phyloP scores from a whole-genome alignment of 202 grass and related monocot genomes.

The Zoysia matrella region DNA sequence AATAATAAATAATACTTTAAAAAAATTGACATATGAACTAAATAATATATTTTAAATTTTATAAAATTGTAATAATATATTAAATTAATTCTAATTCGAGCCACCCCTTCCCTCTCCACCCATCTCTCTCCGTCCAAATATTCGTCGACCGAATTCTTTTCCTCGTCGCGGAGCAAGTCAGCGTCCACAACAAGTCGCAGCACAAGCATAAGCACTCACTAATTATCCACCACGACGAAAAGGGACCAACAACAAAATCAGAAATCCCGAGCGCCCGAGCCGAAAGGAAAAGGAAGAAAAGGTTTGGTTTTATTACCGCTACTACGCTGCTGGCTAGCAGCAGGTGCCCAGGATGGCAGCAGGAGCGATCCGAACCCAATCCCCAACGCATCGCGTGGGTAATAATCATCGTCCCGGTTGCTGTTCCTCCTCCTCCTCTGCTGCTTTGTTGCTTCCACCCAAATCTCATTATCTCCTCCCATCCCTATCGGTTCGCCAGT shows the following conservation, averaged over 20 bases:
- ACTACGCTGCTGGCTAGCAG: too few species aligned
- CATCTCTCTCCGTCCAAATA: conserved; percentile 16
- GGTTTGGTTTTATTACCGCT: conserved; percentile 53
- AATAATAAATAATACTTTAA: too few species aligned
- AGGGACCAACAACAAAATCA: conserved; percentile 42
- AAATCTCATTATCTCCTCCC: conserved; percentile 39
- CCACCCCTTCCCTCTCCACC: background rate
- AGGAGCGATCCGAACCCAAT: conserved; percentile 61
- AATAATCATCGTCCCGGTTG: conserved; percentile 46
- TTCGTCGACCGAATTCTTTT: background rate
- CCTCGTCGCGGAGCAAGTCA: background rate
- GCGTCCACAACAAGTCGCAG: background rate
- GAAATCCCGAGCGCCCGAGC: conserved; percentile 4
- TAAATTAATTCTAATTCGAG: too few species aligned
- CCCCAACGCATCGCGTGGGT: conserved; percentile 48
- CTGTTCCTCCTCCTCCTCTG: conserved; percentile 11
- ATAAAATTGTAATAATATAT: too few species aligned
- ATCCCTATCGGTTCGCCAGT: conserved; percentile 34
- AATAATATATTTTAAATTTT: too few species aligned
- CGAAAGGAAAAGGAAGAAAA: conserved; percentile 25
- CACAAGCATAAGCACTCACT: background rate
- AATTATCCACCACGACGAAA: background rate
- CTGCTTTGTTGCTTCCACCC: conserved; percentile 20
- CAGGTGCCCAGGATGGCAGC: conserved; percentile 54
- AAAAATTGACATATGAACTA: too few species aligned